Base-by-base conservation (phyloP, 352 stramenopile genomes). In the Globisporangium recalcitrans region DNA sequence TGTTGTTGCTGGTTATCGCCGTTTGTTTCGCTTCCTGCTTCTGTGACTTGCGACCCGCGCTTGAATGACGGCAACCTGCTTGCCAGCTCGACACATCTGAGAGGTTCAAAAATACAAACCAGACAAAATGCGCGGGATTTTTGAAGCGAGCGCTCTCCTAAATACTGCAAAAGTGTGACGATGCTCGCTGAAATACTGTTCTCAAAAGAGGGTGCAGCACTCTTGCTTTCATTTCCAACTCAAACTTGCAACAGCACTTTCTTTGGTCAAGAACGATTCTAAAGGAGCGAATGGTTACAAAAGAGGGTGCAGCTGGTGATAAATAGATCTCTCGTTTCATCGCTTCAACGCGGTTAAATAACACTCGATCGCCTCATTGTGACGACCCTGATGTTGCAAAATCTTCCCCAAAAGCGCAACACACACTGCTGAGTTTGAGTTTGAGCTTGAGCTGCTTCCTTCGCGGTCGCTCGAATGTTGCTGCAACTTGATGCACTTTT, bases 311-410 rank as follows among this genome's bases (percentile, higher is more conserved):
- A 13, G 31, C 31, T 36, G 21, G 26, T 24, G 36, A 63, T 68
- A 68, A 68, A 68, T 68, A 68, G 21, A 36, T n/a, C 16, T 42
- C 36, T 47, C 21, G 13, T 36, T 52, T 54, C 70, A 73, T 58
- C 71, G 77, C 54, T 76, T 73, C 54, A 88, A 70, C 55, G 74
- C 74, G 64, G 65, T 76, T 75, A 82, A 76, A 80, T 80, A 88
- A 74, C 75, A 88, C 60, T 81, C 64, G 72, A 85, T 74, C 36
- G 78, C 78, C 56, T 85, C 73, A 48, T 86, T 75, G 32, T 74
- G 58, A 44, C 70, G 73, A 1, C 77, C 78, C 49, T 75, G 74
- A 52, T 79, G 63, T 29, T 84, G 71, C 74, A 88, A 54, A 27
- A 88, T 78, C 24, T 65, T 71, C 8, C 77, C 78, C 14, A 88